Base-by-base conservation (phyloP, 2,329 filamentous ascomycete genomes). In the Clonostachys solani region DNA sequence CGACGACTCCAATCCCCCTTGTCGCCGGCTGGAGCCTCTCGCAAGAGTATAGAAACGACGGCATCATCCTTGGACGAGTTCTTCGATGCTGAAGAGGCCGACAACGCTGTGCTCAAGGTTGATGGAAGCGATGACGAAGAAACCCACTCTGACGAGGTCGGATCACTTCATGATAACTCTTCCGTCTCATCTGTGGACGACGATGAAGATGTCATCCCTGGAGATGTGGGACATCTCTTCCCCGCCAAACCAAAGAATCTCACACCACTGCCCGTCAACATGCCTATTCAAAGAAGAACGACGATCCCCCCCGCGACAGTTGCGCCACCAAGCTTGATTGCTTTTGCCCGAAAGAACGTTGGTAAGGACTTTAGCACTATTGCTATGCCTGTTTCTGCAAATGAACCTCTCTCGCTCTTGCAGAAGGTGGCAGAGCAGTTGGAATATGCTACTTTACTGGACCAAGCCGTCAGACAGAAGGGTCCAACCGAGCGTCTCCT, bases 281-380 rank as follows among this genome's bases (percentile, higher is more conserved):
- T 82, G 33, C 57, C 68, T 0, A 75, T 95, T 4, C 67, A 75
- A 37, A 83, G 94, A 34, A 82, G 94, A 48, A 75, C 71, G 7
- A 85, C 81, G 1, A 82, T 99, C 15, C 78, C 84, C 4, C 75
- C 87, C 2, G 83, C 92, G 7, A 90, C 85, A 29, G 83, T 91
- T 13, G 73, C 84, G 48, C 94, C 94, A 0, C 94, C 94, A 0
- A 96, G 90, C 63, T 73, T 99, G 46, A 96, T 99, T 54, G 89
- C 89, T 0, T 96, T 97, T 64, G 77, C 97, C 33, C 84, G 94
- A 55, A 99, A 97, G 67, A 99, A 99, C 57, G 94, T 97, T 10
- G 94, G 94, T 61, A 99, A 99, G 66, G 94, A 99, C 66, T 74
- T 99, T 43, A 96, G 90, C 50, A 95, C 91, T 4, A 95, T 99